Percentiles rank a stretch among this genome's conserved stretches.
Evolutionary conservation across 1,284 basidiomycete genomes (phyloP).

Genomic region (Pterulicium gracile): DNA sequence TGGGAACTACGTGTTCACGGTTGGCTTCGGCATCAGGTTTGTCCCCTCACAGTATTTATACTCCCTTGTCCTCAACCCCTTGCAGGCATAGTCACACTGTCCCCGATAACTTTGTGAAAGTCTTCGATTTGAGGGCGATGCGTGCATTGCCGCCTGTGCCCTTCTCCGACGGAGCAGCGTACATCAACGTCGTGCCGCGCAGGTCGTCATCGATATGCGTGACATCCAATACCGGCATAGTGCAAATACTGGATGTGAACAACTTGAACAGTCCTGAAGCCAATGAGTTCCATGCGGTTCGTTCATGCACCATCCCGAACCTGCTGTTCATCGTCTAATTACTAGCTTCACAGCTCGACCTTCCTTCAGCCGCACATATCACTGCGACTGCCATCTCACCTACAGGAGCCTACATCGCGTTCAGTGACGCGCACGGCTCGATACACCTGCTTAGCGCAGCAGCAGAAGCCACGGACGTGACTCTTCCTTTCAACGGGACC

Average conservation of each 20-base stretch:
- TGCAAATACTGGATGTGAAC: constrained; percentile 83
- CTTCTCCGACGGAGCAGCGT: constrained; percentile 83
- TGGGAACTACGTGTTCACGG: constrained; percentile 75
- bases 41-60: constrained; percentile 8
- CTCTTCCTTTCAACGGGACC: constrained; percentile 78
- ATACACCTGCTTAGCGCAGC: constrained; percentile 80
- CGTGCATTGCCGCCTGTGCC: constrained; percentile 74
- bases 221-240: constrained; percentile 75
- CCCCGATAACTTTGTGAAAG: constrained; percentile 87
- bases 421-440: constrained; percentile 82
- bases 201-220: constrained; percentile 72
- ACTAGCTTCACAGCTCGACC: constrained; percentile 40
- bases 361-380: constrained; percentile 52
- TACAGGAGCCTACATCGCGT: constrained; percentile 84
- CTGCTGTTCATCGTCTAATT: constrained; percentile 7
- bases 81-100: constrained; percentile 77
- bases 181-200: constrained; percentile 78
- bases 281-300: constrained; percentile 71
- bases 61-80: constrained; percentile 9
- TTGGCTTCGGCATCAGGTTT: constrained; percentile 80
- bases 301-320: constrained; percentile 6
- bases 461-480: constrained; percentile 42
- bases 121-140: constrained; percentile 84
- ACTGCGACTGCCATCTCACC: constrained; percentile 79
- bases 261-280: constrained; percentile 42